Conservation (phyloP, 768 basidiomycete species). For the Strobilomyces dryophilus region DNA sequence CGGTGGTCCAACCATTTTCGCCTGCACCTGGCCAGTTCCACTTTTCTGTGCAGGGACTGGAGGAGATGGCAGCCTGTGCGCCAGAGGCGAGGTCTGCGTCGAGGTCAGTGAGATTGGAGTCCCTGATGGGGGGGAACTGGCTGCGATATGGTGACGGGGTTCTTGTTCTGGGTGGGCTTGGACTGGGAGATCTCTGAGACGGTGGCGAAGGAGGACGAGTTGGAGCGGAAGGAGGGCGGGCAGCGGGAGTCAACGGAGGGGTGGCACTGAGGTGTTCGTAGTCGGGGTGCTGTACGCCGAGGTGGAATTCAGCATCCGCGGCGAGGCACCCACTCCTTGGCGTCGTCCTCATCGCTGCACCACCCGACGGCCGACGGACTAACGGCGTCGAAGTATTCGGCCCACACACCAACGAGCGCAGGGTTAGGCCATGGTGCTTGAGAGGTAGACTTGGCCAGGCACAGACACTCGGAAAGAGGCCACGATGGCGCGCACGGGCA, state of each 20-base stretch:
- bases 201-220: conserved; percentile 37
- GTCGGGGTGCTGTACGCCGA: conserved; percentile 79
- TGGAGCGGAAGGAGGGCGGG: conserved; percentile 42
- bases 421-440: too few species aligned
- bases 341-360: too few species aligned
- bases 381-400: too few species aligned
- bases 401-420: too few species aligned
- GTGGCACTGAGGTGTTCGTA: conserved; percentile 50
- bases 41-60: conserved; percentile 44
- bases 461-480: too few species aligned
- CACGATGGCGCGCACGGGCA: too few species aligned
- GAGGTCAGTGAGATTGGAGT: conserved; percentile 46
- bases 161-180: conserved; percentile 29
- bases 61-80: conserved; percentile 32
- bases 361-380: too few species aligned
- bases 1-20: conserved; percentile 79
- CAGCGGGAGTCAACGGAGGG: conserved; percentile 40
- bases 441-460: too few species aligned
- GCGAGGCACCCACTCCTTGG: too few species aligned
- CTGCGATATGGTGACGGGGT: conserved; percentile 61
- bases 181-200: conserved; percentile 36
- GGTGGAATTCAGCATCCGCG: too few species aligned
- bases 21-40: conserved; percentile 66
- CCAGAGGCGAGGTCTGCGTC: conserved; percentile 33
- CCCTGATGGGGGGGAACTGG: conserved; percentile 78